These are phyloP conservation scores for Talaromyces pinophilus DNA, from an alignment of 2,329 filamentous ascomycete genomes.

Conservation along the genomic window DNA sequence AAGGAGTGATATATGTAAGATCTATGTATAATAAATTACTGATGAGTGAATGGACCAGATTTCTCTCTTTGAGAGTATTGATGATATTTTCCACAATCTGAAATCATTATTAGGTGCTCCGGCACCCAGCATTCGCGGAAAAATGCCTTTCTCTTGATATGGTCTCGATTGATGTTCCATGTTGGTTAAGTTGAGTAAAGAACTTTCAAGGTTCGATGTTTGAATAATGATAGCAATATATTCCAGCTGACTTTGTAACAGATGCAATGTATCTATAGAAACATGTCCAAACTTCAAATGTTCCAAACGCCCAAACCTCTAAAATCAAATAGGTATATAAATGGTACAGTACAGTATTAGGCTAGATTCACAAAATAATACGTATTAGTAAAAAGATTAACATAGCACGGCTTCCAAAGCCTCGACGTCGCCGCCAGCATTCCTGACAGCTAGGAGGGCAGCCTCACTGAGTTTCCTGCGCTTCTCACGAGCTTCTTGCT, in stretches of 20 bases:
- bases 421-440: conserved; percentile 50
- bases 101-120: too few species aligned
- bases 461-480: conserved; percentile 52
- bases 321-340: conserved; percentile 22
- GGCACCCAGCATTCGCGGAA: too few species aligned
- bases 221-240: not conserved
- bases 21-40: not conserved
- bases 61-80: not conserved
- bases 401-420: conserved; percentile 45
- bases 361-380: conserved; percentile 14
- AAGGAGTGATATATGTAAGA: not conserved
- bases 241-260: not conserved
- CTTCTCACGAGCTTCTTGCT: conserved; percentile 82
- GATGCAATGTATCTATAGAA: conserved; percentile 7
- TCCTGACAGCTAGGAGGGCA: conserved; percentile 46
- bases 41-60: not conserved
- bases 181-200: too few species aligned
- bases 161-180: too few species aligned
- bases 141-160: too few species aligned
- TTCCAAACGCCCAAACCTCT: not conserved
- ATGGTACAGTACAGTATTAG: conserved; percentile 10
- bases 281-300: not conserved
- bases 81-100: too few species aligned
- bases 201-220: not conserved
- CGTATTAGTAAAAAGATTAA: conserved; percentile 27